A percentile compares a stretch with the other conserved stretches of the same genome.
These are phyloP conservation scores for Hypoxylon sp. DNA, from an alignment of 2,329 filamentous ascomycete genomes.

Conservation along the genomic window DNA sequence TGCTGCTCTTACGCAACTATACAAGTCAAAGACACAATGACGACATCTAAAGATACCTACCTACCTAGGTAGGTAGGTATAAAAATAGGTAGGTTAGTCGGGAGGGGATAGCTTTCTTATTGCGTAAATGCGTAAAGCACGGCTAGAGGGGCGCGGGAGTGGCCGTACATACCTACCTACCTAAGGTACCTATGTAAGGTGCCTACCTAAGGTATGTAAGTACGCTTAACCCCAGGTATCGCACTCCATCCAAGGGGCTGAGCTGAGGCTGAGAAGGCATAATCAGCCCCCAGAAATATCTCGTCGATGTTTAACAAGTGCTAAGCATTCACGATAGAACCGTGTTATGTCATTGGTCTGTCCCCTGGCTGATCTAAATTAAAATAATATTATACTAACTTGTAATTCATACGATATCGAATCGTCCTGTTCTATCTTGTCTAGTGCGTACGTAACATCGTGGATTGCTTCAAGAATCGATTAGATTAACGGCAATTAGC, in stretches of 20 bases:
- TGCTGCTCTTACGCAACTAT: background rate
- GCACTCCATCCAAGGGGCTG: slow-evolving; percentile 37
- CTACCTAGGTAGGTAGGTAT: too few species aligned
- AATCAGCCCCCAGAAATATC: slow-evolving; percentile 37
- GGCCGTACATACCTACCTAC: slow-evolving; percentile 6
- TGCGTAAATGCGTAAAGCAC: background rate
- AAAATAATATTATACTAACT: too few species aligned
- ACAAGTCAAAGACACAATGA: background rate
- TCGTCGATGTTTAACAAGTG: slow-evolving; percentile 12
- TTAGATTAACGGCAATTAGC: background rate
- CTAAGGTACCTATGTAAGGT: background rate
- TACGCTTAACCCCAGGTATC: background rate
- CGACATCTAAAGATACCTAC: too few species aligned
- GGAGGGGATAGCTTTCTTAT: background rate
- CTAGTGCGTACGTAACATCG: background rate
- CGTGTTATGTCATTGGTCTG: slow-evolving; percentile 21
- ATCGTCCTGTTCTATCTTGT: background rate
- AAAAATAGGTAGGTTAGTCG: slow-evolving; percentile 9
- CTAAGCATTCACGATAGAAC: background rate
- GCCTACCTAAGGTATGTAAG: too few species aligned
- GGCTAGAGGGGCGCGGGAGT: slow-evolving; percentile 26
- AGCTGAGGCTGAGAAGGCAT: slow-evolving; percentile 43
- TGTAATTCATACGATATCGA: slow-evolving; percentile 17
- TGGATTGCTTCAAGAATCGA: background rate
- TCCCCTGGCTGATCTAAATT: slow-evolving; percentile 14